Evolutionary conservation across 1,284 basidiomycete genomes (phyloP), one percentile per base, ranked within the genome.

Genomic region (Microbotryum silenes-acaulis): DNA sequence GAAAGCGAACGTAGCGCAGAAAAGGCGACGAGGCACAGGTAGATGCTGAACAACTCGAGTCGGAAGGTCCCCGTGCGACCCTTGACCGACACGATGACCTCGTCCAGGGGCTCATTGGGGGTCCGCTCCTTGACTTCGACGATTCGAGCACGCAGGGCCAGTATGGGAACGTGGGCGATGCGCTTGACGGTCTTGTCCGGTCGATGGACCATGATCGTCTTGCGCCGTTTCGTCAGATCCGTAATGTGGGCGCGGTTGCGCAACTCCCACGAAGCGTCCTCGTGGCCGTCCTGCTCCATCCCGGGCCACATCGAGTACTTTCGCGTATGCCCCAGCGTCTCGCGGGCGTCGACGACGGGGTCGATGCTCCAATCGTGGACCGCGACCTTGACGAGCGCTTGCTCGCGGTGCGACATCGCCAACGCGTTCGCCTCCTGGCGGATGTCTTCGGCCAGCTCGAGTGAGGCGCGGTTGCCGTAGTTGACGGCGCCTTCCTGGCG

Each of bases 1-100:
- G 68, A 31, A 44, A 87, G 75, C 3, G 75, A 75, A 65, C 77
- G 80, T 47, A 87, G 57, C 0, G 82, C 82, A 45, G 82, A 78
- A 4, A 81, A 65, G 12, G 86, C 87, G 53, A 91, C 78, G 48
- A 94, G 79, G 12, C 80, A 68, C 70, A 85, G 86, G 72, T 92
- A 93, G 21, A 87, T 77, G 73, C 89, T 85, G 16, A 84, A 81
- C 44, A 93, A 78, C 66, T 84, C 81, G 68, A 86, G 78, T 51
- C 80, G 80, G 37, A 79, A 70, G 9, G 78, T 75, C 25, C 82
- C 67, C 37, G 78, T 75, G 27, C 78, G 77, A 9, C 81, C 71
- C 31, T 76, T 69, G 44, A 80, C 63, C 3, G 73, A 73, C 12
- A 81, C 69, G 25, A 81, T 75, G 62, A 79, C 78, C 25, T 72